Percentiles rank a stretch among this genome's conserved stretches.
These are phyloP conservation scores for Phaeosphaeria sp. DNA, from an alignment of 2,329 filamentous ascomycete genomes.

Conservation along the genomic window DNA sequence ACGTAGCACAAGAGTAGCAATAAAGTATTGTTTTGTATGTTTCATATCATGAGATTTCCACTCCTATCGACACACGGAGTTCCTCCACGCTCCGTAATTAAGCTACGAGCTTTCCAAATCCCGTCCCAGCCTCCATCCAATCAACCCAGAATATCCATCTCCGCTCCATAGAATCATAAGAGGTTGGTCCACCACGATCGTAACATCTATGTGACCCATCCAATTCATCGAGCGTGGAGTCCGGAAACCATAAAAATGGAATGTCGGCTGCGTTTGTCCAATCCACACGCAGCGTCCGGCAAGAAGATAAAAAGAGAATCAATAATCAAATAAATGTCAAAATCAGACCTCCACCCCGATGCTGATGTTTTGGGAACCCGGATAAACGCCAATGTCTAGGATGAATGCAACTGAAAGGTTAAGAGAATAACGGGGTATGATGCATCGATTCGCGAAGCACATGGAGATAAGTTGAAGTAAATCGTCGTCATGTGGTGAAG, in stretches of 20 bases:
- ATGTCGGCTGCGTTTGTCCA: background rate
- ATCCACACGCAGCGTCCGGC: background rate
- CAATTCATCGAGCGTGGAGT: background rate
- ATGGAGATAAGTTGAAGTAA: constrained; percentile 29
- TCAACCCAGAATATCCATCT: too few relatives aligned
- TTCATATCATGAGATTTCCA: background rate
- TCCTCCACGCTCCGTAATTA: background rate
- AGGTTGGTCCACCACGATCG: background rate
- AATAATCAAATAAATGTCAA: constrained; percentile 13
- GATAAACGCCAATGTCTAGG: constrained; percentile 32
- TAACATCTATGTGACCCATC: background rate
- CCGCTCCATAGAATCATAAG: background rate
- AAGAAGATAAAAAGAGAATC: constrained; percentile 6
- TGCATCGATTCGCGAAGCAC: constrained; percentile 30
- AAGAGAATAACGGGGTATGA: constrained; percentile 28
- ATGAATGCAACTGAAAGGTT: constrained; percentile 29
- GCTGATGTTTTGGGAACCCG: constrained; percentile 35
- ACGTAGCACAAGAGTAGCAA: too few relatives aligned
- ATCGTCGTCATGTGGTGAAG: constrained; percentile 22
- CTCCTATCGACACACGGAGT: background rate
- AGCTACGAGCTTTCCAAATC: background rate
- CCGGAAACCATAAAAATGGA: background rate
- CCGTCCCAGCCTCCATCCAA: too few relatives aligned
- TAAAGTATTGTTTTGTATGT: background rate
- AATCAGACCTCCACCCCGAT: constrained; percentile 29